Base-by-base conservation (phyloP, 2,329 filamentous ascomycete genomes). In the Neofusicoccum cordaticola region DNA sequence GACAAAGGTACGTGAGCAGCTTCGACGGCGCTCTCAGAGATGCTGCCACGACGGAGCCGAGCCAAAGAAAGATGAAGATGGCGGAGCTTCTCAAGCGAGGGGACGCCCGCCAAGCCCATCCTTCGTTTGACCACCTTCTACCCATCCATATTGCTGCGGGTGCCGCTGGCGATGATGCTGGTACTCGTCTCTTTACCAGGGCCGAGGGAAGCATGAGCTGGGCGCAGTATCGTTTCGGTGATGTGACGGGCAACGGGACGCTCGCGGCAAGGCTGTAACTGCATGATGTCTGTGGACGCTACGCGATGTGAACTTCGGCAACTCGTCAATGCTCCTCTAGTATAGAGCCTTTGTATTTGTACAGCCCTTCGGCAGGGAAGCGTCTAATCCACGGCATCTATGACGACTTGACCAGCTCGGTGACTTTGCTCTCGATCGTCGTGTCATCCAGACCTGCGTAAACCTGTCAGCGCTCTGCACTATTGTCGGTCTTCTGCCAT, bases 361-460 rank as follows among this genome's bases (percentile, higher is more conserved):
- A 60, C 56, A 60, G n/a, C 27, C 41, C 39, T 60, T 45, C 27
- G 27, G 27, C 35, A 35, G 31, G 22, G 42, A 8, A 35, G 27
- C 42, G 39, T 57, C 39, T 60, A 58, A 27, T 58, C 42, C 52
- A 57, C 34, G 34, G 22, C 56, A 48, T 62, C 37, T 65, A 61
- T 17, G 62, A 60, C 4, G 70, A 69, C 66, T 88, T 86, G 63
- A 90, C 88, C 67, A 91, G 76, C 60, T 81, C 80, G 64, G 86
- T 85, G 69, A 91, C 83, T 76, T 85, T 86, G 69, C 86, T 84
- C 78, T 91, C 89, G 68, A 92, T 90, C 70, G 88, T 84, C 77
- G 90, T 86, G 75, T 90, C 88, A 71, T 88, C 85, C 72, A 91
- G 78, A 67, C 87, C 88, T 89, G 52, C 68, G 34, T 37, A 13